phyloP scores from a whole-genome alignment of 257 asterid genomes.

The Solanum pimpinellifolium region DNA sequence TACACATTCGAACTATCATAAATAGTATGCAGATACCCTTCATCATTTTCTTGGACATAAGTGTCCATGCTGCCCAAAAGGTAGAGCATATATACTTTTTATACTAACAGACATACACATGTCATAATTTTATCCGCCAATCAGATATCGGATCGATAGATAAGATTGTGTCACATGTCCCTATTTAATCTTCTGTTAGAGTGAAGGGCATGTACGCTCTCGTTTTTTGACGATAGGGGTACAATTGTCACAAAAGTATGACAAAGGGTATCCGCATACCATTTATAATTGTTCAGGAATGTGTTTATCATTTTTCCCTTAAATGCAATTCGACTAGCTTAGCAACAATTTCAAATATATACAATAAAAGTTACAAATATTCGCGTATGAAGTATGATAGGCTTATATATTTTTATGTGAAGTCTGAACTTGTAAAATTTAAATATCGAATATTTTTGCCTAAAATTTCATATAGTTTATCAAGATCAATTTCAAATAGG shows the following conservation, averaged over 20 bases:
- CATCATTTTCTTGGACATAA: too few relatives aligned
- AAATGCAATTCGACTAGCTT: background rate
- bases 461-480: background rate
- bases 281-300: too few relatives aligned
- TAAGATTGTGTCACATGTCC: too few relatives aligned
- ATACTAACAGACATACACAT: too few relatives aligned
- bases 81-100: too few relatives aligned
- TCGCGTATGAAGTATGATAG: background rate
- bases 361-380: background rate
- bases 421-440: background rate
- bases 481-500: background rate
- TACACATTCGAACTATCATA: accelerated
- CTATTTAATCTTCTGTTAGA: too few relatives aligned
- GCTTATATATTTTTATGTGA: background rate
- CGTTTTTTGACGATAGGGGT: too few relatives aligned
- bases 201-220: too few relatives aligned
- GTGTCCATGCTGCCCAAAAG: too few relatives aligned
- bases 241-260: too few relatives aligned
- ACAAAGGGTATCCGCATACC: accelerated
- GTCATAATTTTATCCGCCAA: too few relatives aligned
- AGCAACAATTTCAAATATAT: background rate
- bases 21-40: accelerated
- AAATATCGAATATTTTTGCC: background rate
- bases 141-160: too few relatives aligned
- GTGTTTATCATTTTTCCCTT: accelerated